phyloP scores from a whole-genome alignment of 129 eudicot genomes.

The Tagetes erecta region DNA sequence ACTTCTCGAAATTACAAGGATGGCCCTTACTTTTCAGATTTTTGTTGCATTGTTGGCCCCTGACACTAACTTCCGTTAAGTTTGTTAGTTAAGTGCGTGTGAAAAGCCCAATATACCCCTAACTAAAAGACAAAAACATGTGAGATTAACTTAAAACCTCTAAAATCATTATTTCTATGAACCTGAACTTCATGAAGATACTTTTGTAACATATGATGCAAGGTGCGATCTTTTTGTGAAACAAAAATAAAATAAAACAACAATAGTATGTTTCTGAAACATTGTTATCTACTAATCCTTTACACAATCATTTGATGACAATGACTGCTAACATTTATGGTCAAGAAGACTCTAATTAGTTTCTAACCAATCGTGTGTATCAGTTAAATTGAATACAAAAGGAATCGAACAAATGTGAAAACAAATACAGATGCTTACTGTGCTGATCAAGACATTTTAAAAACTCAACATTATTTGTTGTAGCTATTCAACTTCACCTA shows the following conservation, averaged over 20 bases:
- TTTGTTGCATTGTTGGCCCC: too few species aligned
- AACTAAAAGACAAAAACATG: too few species aligned
- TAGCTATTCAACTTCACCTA: neutral
- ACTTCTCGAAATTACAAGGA: too few species aligned
- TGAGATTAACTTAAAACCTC: neutral
- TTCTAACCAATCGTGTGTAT: neutral
- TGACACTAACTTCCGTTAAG: too few species aligned
- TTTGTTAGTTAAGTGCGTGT: too few species aligned
- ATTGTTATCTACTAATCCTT: neutral
- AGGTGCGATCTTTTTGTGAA: neutral
- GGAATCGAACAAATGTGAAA: neutral
- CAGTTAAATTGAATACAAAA: neutral
- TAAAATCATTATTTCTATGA: neutral
- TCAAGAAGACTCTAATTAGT: neutral
- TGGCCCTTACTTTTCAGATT: too few species aligned
- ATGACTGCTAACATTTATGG: constrained; percentile 8
- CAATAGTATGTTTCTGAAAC: neutral
- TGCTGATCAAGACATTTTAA: neutral
- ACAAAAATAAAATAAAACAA: neutral
- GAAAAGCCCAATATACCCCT: too few species aligned
- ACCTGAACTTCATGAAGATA: neutral
- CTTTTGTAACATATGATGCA: neutral
- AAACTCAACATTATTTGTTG: neutral
- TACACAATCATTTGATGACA: neutral
- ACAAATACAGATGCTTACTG: neutral